These are phyloP conservation scores for Cordyceps cateniannulata DNA, from an alignment of 2,329 filamentous ascomycete species.

Conservation along the genomic window DNA sequence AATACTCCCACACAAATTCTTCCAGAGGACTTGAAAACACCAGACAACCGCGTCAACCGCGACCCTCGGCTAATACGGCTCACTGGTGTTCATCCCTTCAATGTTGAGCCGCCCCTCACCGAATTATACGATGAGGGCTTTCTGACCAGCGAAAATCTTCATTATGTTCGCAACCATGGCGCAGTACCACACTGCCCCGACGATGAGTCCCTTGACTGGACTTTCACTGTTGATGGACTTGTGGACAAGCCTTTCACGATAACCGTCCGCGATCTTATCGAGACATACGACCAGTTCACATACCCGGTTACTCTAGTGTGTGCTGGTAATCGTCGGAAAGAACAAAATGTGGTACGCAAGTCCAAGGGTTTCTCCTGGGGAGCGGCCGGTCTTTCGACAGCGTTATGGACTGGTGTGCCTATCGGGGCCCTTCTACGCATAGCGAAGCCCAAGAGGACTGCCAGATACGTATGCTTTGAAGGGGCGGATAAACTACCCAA, in stretches of 20 bases:
- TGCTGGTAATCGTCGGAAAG: constrained; percentile 85
- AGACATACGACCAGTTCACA: constrained; percentile 73
- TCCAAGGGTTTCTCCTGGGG: constrained; percentile 96
- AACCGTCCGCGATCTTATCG: constrained; percentile 64
- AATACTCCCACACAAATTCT: constrained; percentile 57
- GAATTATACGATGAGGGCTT: constrained; percentile 76
- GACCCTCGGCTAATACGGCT: constrained; percentile 78
- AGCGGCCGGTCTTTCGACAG: constrained; percentile 77
- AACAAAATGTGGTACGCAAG: constrained; percentile 86
- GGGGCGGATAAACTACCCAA: constrained; percentile 85
- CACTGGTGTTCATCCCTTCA: constrained; percentile 87
- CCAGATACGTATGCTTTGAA: constrained; percentile 84
- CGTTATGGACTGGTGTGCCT: constrained; percentile 77
- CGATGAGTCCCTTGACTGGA: constrained; percentile 68
- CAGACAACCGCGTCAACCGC: constrained; percentile 72
- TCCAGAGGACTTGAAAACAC: constrained; percentile 72
- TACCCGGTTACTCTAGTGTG: constrained; percentile 86
- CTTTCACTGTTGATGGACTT: constrained; percentile 75
- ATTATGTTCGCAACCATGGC: constrained; percentile 90
- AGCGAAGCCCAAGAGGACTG: constrained; percentile 62
- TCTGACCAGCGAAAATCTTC: constrained; percentile 77
- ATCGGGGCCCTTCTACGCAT: constrained; percentile 64
- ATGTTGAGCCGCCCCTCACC: constrained; percentile 77
- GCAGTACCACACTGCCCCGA: constrained; percentile 71
- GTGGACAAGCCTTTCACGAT: constrained; percentile 71